Base-by-base conservation (phyloP, 108 stramenopile genomes). In the Cylindrotheca fusiformis region DNA sequence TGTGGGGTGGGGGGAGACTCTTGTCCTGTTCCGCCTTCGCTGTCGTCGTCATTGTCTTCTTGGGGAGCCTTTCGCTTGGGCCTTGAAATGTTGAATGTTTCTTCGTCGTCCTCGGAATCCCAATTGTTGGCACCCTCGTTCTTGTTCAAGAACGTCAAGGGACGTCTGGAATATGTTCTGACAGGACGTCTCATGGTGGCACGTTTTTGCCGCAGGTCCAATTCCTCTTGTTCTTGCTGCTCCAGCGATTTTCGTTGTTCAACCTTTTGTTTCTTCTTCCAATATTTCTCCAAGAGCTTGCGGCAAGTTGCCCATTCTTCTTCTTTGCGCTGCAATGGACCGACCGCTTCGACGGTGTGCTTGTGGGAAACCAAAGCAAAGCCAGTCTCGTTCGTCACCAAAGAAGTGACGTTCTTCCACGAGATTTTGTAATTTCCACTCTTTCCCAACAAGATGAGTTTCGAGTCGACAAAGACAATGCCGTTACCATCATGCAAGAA, bases 361-460 rank as follows among this genome's bases (percentile, higher is more conserved):
- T 33, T 46, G 3, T 52, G 21, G 21, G 58, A 69, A n/a, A 5
- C 19, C 12, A 64, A n/a, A 2, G 49, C 49, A 32, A 31, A n/a
- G 30, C 23, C 1, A 14, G 24, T 31, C 8, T 57, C 31, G 26
- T 57, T 28, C 26, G 31, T 31, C 31, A 32, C 12, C 12, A 52
- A n/a, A 20, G 23, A 52, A 10, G 6, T 51, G 27, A 60, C 67
- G 25, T 58, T 5, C 51, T 60, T 68, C 71, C 71, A 72, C 2
- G 26, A 31, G 23, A 62, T 32, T 36, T 65, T 72, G 58, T 46
- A 72, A 26, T 72, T 72, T 49, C 57, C 56, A 18, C 23, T 6
- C n/a, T n/a, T n/a, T 18, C 70, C 70, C 28, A 72, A n/a, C 36
- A 65, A 72, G 47, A 72, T 52, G 5, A 33, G 44, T 23, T 64